Percentiles rank a stretch among this genome's conserved stretches.
Evolutionary conservation across 768 basidiomycete genomes (phyloP).

Genomic region (Lactifluus hygrophoroides): DNA sequence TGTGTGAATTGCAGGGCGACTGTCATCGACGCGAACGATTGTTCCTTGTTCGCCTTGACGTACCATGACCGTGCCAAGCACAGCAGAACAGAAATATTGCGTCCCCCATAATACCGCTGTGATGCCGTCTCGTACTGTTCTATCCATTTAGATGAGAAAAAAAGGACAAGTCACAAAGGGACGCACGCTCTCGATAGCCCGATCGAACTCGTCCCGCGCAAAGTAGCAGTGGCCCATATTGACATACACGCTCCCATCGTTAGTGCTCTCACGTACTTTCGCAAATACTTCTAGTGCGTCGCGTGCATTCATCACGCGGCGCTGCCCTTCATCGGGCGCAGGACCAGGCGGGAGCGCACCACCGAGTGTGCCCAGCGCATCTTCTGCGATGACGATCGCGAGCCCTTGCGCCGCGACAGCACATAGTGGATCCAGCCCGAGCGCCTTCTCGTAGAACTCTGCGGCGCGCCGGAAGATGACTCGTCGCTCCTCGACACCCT

Average conservation of each 20-base stretch:
- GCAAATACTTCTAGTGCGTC: constrained; percentile 87
- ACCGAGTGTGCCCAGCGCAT: constrained; percentile 64
- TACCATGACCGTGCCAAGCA: constrained; percentile 93
- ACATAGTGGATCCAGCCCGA: constrained; percentile 75
- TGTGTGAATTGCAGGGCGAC: constrained; percentile 81
- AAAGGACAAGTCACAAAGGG: not conserved
- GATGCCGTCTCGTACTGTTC: constrained; percentile 88
- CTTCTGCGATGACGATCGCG: constrained; percentile 90
- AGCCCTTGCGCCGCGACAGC: constrained; percentile 93
- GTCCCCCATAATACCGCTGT: constrained; percentile 61
- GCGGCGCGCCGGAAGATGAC: constrained; percentile 73
- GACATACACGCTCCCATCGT: constrained; percentile 78
- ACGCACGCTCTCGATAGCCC: constrained; percentile 90
- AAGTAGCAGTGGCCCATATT: constrained; percentile 98
- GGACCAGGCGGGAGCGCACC: constrained; percentile 41
- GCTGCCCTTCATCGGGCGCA: constrained; percentile 52
- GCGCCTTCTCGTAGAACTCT: constrained; percentile 89
- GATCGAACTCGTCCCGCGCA: constrained; percentile 85
- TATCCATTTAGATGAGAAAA: not conserved
- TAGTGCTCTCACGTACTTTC: constrained; percentile 81
- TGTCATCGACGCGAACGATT: constrained; percentile 72
- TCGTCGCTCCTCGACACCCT: constrained; percentile 60
- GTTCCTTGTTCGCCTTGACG: constrained; percentile 85
- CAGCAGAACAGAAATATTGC: constrained; percentile 67
- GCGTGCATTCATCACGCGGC: constrained; percentile 62